These are phyloP conservation scores for Serendipita vermifera DNA, from an alignment of 768 basidiomycete species.

Conservation along the genomic window DNA sequence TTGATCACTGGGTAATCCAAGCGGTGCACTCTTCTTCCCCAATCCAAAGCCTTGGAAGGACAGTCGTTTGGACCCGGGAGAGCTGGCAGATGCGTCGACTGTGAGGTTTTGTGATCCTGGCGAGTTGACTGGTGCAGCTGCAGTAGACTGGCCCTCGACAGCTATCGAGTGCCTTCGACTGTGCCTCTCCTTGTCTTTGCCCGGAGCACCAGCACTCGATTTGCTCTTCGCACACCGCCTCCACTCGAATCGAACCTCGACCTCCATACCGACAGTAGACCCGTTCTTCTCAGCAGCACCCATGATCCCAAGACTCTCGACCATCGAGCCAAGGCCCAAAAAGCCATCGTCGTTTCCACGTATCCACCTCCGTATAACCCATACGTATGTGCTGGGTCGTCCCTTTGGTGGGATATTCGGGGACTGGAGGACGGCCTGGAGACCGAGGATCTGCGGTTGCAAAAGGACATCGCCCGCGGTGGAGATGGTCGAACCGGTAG, in stretches of 20 bases:
- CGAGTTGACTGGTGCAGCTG: too few relatives aligned
- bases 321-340: slow-evolving; percentile 22
- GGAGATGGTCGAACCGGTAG: slow-evolving; percentile 8
- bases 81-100: too few relatives aligned
- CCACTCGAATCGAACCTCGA: slow-evolving; percentile 77
- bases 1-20: too few relatives aligned
- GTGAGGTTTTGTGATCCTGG: too few relatives aligned
- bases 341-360: slow-evolving; percentile 41
- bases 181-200: not conserved
- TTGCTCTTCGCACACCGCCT: slow-evolving; percentile 29
- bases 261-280: slow-evolving; percentile 20
- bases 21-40: not conserved
- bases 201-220: not conserved
- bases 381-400: slow-evolving; percentile 46
- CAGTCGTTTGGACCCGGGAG: not conserved
- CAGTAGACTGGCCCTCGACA: not conserved
- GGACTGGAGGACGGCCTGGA: slow-evolving; percentile 52
- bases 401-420: slow-evolving; percentile 27
- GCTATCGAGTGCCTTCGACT: slow-evolving; percentile 2
- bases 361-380: slow-evolving; percentile 64
- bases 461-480: slow-evolving; percentile 17
- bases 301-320: not conserved
- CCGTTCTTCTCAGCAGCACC: slow-evolving; percentile 2
- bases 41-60: not conserved
- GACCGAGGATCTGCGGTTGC: slow-evolving; percentile 46